phyloP scores from a whole-genome alignment of 2,329 filamentous ascomycete genomes.

The Metarhizium album region DNA sequence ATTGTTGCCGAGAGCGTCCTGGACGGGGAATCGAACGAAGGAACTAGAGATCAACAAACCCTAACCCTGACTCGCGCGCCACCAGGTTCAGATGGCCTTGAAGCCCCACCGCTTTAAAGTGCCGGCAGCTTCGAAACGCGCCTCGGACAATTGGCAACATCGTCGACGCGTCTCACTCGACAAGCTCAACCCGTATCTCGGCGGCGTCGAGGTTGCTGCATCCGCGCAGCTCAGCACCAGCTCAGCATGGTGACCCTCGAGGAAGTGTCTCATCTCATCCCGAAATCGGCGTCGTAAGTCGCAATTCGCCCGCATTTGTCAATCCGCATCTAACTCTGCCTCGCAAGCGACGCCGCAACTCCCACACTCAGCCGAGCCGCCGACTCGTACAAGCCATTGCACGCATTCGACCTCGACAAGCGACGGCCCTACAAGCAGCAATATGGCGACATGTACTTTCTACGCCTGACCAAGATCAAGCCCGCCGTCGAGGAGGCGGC shows the following conservation, averaged over 20 bases:
- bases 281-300: slow-evolving; percentile 23
- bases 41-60: background rate
- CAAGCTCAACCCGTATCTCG: background rate
- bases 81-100: too few species aligned
- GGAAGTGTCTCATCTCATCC: slow-evolving; percentile 21
- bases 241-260: slow-evolving; percentile 24
- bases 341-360: slow-evolving; percentile 22
- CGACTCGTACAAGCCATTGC: slow-evolving; percentile 60
- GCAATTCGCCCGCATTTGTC: background rate
- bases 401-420: slow-evolving; percentile 63
- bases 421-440: slow-evolving; percentile 80
- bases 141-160: background rate
- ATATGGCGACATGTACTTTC: slow-evolving; percentile 95
- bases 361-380: slow-evolving; percentile 39
- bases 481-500: slow-evolving; percentile 69
- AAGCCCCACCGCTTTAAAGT: background rate
- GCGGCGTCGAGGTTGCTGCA: background rate
- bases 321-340: background rate
- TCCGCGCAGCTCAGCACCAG: background rate
- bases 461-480: slow-evolving; percentile 80
- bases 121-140: background rate
- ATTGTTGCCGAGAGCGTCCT: background rate
- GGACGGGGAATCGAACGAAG: background rate
- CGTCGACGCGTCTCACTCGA: background rate
- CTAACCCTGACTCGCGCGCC: background rate